phyloP scores from a whole-genome alignment of 106 monocot species.

The Phalaenopsis equestris region DNA sequence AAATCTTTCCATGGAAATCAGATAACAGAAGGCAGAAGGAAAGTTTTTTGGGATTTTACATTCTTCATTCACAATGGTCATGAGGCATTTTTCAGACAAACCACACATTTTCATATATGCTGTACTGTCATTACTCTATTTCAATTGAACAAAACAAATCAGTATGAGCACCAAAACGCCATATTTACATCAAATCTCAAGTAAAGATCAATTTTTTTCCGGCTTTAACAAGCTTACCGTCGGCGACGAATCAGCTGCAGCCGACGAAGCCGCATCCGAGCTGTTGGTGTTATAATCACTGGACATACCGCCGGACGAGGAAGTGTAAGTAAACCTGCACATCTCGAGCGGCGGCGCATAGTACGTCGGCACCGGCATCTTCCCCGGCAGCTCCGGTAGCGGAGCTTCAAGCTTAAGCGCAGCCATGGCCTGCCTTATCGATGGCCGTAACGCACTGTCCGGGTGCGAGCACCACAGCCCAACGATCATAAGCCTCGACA shows the following conservation, averaged over 20 bases:
- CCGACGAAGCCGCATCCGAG: neutral
- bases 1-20: no score
- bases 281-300: neutral
- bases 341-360: neutral
- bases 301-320: neutral
- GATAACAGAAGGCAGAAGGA: no score
- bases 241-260: neutral
- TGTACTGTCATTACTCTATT: no score
- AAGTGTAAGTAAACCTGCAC: neutral
- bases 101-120: no score
- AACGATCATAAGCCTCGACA: conserved; percentile 10
- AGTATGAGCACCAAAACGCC: no score
- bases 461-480: conserved; percentile 25
- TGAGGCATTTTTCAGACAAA: no score
- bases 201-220: neutral
- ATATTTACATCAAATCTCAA: neutral
- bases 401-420: conserved; percentile 9
- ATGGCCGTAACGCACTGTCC: neutral
- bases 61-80: no score
- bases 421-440: conserved; percentile 8
- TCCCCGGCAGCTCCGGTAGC: conserved; percentile 4
- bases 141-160: no score
- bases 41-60: no score
- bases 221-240: neutral
- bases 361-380: conserved; percentile 12